A percentile compares a stretch with the other conserved stretches of the same genome.
Evolutionary conservation across 2,329 filamentous ascomycete genomes (phyloP).

Genomic region (Fusarium sp.): DNA sequence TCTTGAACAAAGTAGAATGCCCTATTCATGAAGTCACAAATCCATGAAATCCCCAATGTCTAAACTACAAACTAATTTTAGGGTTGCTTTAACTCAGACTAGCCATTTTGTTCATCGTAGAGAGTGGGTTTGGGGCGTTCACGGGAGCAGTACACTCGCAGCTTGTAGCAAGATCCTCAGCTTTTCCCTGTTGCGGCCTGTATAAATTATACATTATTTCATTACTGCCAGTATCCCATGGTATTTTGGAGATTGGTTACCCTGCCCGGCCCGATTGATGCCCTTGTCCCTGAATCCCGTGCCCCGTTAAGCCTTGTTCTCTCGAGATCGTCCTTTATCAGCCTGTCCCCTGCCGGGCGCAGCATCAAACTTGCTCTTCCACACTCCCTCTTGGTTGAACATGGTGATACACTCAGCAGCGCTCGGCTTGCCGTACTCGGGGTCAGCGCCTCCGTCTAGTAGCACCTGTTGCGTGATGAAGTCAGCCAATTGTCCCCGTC

Average conservation of each 20-base stretch:
- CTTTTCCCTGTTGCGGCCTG: not conserved
- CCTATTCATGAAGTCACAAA: not conserved
- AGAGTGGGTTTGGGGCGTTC: not conserved
- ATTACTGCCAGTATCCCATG: not conserved
- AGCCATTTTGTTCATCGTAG: not conserved
- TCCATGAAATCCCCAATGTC: not conserved
- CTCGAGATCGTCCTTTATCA: not conserved
- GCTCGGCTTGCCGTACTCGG: conserved; percentile 61
- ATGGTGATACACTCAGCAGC: conserved; percentile 60
- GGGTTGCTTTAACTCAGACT: not conserved
- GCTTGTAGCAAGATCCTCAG: not conserved
- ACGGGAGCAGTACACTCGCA: not conserved
- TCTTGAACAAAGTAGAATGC: not conserved
- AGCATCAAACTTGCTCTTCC: conserved; percentile 60
- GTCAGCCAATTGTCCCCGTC: not conserved
- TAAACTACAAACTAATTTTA: no score
- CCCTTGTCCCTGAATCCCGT: not conserved
- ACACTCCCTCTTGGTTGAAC: conserved; percentile 64
- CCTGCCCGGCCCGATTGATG: not conserved
- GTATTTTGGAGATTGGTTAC: not conserved
- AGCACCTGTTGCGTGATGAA: conserved; percentile 49
- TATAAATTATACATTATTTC: not conserved
- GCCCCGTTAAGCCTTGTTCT: not conserved
- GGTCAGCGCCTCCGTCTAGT: conserved; percentile 64
- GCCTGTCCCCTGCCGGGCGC: conserved; percentile 57